A percentile compares a stretch with the other conserved stretches of the same genome.
These are phyloP conservation scores for Podila epicladia DNA, from an alignment of 192 early-diverging fungal species.

Conservation along the genomic window DNA sequence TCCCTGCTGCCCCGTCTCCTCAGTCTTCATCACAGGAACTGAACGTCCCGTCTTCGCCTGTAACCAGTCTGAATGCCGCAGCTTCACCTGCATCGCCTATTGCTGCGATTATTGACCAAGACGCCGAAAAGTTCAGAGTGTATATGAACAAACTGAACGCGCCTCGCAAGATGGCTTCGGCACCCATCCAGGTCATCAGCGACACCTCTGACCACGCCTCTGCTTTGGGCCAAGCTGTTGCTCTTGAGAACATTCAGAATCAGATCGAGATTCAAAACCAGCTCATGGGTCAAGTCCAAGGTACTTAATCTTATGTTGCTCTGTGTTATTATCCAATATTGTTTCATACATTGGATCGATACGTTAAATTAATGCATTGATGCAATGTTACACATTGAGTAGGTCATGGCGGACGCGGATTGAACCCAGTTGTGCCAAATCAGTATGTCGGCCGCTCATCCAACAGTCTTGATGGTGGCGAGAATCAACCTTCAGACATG, in stretches of 20 bases:
- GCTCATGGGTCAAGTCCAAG: conserved; percentile 20
- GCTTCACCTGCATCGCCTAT: conserved; percentile 23
- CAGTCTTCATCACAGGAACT: conserved; percentile 1
- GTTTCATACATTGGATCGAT: too few species aligned
- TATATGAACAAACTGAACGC: conserved; percentile 34
- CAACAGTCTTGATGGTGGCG: conserved; percentile 1
- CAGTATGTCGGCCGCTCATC: not conserved
- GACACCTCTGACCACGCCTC: conserved; percentile 32
- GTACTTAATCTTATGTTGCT: not conserved
- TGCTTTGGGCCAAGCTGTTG: conserved; percentile 40
- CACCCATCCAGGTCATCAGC: not conserved
- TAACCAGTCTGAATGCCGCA: not conserved
- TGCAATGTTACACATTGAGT: not conserved
- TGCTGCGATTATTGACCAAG: conserved; percentile 47
- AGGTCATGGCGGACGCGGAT: conserved; percentile 3
- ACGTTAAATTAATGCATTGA: too few species aligned
- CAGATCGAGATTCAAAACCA: conserved; percentile 44
- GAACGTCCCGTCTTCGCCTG: conserved; percentile 14
- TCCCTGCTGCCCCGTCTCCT: conserved; percentile 1
- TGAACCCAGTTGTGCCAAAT: conserved; percentile 2
- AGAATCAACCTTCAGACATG: not conserved
- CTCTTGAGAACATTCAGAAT: conserved; percentile 41
- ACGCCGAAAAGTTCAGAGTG: conserved; percentile 47
- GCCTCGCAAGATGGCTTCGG: conserved; percentile 14
- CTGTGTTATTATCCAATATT: too few species aligned